Evolutionary conservation across 805 yeast species (phyloP).

Genomic region (Gaillardinia entomophila): DNA sequence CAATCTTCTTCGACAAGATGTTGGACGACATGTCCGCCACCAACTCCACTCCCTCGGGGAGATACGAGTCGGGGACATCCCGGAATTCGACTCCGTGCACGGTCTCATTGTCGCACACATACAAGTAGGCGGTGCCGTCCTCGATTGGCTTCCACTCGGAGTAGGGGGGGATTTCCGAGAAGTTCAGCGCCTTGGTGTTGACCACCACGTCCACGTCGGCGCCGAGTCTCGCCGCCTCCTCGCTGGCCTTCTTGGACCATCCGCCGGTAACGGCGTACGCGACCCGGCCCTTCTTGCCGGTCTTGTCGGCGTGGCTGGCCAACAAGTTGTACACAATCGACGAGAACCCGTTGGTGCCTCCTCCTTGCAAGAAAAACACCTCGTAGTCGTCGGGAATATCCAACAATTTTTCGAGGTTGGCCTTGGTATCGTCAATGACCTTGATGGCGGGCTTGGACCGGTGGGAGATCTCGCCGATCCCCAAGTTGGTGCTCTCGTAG

Average conservation of each 20-base stretch:
- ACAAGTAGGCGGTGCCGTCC: conserved; percentile 74
- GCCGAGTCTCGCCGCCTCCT: conserved; percentile 85
- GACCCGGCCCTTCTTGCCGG: conserved; percentile 72
- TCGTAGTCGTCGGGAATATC: conserved; percentile 88
- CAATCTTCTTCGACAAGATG: conserved; percentile 74
- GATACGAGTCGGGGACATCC: conserved; percentile 41
- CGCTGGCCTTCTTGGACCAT: conserved; percentile 86
- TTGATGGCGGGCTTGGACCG: conserved; percentile 78
- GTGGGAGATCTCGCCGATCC: conserved; percentile 95
- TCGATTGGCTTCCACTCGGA: conserved; percentile 59
- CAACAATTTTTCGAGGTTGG: conserved; percentile 57
- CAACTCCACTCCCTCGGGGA: conserved; percentile 65
- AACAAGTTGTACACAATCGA: conserved; percentile 77
- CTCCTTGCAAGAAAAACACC: conserved; percentile 94
- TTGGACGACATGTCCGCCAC: conserved; percentile 96
- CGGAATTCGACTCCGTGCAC: conserved; percentile 88
- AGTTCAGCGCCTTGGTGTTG: conserved; percentile 58
- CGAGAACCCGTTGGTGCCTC: conserved; percentile 95
- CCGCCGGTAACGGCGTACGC: conserved; percentile 89
- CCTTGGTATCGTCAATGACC: conserved; percentile 74
- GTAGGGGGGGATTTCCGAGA: conserved; percentile 58
- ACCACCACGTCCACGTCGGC: conserved; percentile 64
- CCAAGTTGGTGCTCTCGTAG: conserved; percentile 67
- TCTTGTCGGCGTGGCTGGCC: conserved; percentile 66
- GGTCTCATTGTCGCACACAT: conserved; percentile 95